Percentiles rank a stretch among this genome's conserved stretches.
These are phyloP conservation scores for Kluyveromyces sp. DNA, from an alignment of 1,139 yeast genomes.

Conservation along the genomic window DNA sequence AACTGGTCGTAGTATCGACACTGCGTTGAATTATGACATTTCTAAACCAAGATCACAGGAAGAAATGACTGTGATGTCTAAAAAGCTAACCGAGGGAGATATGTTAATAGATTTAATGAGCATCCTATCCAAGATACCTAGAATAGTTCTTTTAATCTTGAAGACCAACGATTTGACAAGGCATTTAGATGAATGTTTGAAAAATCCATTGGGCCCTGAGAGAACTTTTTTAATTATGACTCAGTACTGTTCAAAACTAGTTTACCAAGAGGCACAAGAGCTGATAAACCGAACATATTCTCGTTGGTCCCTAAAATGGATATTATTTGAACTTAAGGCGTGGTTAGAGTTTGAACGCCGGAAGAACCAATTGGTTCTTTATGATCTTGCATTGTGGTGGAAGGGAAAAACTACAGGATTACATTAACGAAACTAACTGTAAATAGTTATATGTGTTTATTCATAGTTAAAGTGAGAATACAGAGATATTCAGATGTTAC, in stretches of 20 bases:
- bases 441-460: not conserved
- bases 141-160: constrained; percentile 73
- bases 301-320: constrained; percentile 37
- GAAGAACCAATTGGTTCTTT: constrained; percentile 45
- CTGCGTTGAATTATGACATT: constrained; percentile 62
- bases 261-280: constrained; percentile 57
- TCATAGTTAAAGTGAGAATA: too few relatives aligned
- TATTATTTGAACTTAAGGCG: constrained; percentile 32
- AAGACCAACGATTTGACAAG: constrained; percentile 94
- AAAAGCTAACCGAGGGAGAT: constrained; percentile 51
- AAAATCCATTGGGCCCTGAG: constrained; percentile 81
- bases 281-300: constrained; percentile 29
- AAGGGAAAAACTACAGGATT: constrained; percentile 9
- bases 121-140: constrained; percentile 71
- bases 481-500: not conserved
- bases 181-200: constrained; percentile 73
- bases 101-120: constrained; percentile 72
- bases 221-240: constrained; percentile 86
- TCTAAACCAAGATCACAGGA: constrained; percentile 43
- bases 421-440: constrained; percentile 1
- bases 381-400: constrained; percentile 40
- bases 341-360: constrained; percentile 51
- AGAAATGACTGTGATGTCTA: constrained; percentile 61
- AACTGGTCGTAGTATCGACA: constrained; percentile 74
- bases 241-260: constrained; percentile 76